These are phyloP conservation scores for Fusarium nanum DNA, from an alignment of 2,329 filamentous ascomycete genomes.

Conservation along the genomic window DNA sequence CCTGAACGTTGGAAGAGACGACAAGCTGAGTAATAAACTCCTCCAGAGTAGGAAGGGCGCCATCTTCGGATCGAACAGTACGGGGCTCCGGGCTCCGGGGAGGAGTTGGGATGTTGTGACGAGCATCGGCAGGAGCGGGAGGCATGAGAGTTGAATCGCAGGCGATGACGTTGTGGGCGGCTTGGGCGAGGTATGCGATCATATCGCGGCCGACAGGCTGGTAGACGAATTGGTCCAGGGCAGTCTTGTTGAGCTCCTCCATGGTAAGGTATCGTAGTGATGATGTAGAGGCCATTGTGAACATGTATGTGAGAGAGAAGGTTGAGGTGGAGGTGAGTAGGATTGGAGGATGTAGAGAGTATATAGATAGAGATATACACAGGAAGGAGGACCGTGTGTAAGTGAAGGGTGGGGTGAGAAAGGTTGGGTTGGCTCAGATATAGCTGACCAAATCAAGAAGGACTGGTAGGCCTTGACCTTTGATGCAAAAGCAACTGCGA, in stretches of 20 bases:
- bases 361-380: slow-evolving; percentile 28
- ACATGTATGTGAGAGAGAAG: slow-evolving; percentile 16
- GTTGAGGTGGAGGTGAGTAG: slow-evolving; percentile 20
- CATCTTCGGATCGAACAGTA: slow-evolving; percentile 61
- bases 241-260: slow-evolving; percentile 75
- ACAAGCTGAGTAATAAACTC: slow-evolving; percentile 93
- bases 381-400: slow-evolving; percentile 29
- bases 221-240: slow-evolving; percentile 84
- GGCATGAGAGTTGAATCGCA: slow-evolving; percentile 75
- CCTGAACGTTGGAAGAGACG: slow-evolving; percentile 93
- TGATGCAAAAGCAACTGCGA: slow-evolving; percentile 18
- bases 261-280: slow-evolving; percentile 59
- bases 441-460: slow-evolving; percentile 12
- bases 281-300: slow-evolving; percentile 48
- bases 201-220: slow-evolving; percentile 79
- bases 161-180: slow-evolving; percentile 81
- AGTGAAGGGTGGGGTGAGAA: slow-evolving; percentile 30
- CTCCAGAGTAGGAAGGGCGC: slow-evolving; percentile 80
- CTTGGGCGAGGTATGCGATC: slow-evolving; percentile 80
- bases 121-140: slow-evolving; percentile 51
- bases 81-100: slow-evolving; percentile 62
- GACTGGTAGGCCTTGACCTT: slow-evolving; percentile 10
- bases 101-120: slow-evolving; percentile 60
- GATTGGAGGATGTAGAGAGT: slow-evolving; percentile 16
- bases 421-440: not conserved